phyloP scores from a whole-genome alignment of 768 basidiomycete species.

The Roridomyces roridus region DNA sequence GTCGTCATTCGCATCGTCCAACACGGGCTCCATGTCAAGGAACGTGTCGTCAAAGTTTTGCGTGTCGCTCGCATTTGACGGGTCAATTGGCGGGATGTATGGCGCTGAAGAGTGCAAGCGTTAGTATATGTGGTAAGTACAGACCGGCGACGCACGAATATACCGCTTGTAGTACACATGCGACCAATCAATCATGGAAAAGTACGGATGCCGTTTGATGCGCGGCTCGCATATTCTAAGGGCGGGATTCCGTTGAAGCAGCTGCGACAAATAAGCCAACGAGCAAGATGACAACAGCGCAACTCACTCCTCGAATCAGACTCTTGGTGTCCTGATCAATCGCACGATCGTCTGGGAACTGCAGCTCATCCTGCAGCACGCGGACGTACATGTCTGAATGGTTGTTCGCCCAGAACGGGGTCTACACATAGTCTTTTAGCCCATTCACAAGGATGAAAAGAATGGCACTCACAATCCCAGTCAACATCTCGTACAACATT shows the following conservation, averaged over 20 bases:
- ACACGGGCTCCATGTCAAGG: constrained; percentile 92
- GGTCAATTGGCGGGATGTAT: constrained; percentile 92
- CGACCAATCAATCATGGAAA: constrained; percentile 95
- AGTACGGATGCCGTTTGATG: constrained; percentile 94
- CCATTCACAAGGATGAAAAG: constrained; percentile 6
- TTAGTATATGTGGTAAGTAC: too few species aligned
- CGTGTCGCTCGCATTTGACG: constrained; percentile 91
- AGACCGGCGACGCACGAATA: constrained; percentile 80
- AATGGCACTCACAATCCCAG: constrained; percentile 79
- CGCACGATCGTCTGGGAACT: constrained; percentile 89
- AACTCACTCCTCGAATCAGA: constrained; percentile 90
- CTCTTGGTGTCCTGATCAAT: constrained; percentile 96
- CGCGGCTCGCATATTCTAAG: constrained; percentile 92
- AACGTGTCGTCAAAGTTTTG: constrained; percentile 98
- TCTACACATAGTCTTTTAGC: constrained; percentile 49
- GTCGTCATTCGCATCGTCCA: constrained; percentile 76
- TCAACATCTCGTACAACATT: constrained; percentile 97
- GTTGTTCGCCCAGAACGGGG: constrained; percentile 92
- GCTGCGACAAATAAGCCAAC: constrained; percentile 45
- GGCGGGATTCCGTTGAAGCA: constrained; percentile 91
- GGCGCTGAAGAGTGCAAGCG: constrained; percentile 79
- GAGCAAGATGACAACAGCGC: background rate
- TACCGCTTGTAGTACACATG: constrained; percentile 95
- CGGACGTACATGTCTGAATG: constrained; percentile 95
- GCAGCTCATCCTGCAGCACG: constrained; percentile 87